These are phyloP conservation scores for Leucosporidium yakuticum DNA, from an alignment of 768 basidiomycete species.

Conservation along the genomic window DNA sequence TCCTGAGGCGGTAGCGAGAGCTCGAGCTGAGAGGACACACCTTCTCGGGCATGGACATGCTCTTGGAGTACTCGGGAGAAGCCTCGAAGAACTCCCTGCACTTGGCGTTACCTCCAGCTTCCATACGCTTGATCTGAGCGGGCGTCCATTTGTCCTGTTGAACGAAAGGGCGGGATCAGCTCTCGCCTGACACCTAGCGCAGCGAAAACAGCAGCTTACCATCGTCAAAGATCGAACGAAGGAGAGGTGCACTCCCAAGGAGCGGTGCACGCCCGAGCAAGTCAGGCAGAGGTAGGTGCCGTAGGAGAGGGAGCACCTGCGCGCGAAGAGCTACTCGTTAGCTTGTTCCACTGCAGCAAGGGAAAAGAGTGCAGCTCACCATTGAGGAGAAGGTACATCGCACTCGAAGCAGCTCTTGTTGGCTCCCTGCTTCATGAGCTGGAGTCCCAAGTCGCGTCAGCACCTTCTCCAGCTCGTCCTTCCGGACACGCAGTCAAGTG, in stretches of 20 bases:
- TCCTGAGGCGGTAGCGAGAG: not conserved
- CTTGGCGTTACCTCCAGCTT: constrained; percentile 81
- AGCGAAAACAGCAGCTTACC: not conserved
- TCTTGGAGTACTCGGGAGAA: constrained; percentile 62
- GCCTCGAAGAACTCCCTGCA: constrained; percentile 72
- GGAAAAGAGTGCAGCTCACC: too few relatives aligned
- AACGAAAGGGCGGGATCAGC: too few relatives aligned
- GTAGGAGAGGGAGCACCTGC: constrained; percentile 37
- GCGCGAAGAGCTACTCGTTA: constrained; percentile 28
- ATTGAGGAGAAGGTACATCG: not conserved
- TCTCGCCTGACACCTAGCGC: too few relatives aligned
- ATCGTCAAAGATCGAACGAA: constrained; percentile 28
- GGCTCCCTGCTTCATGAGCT: constrained; percentile 19
- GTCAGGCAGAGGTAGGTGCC: constrained; percentile 82
- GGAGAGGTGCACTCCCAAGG: constrained; percentile 84
- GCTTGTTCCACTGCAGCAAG: too few relatives aligned
- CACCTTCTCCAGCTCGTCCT: not conserved
- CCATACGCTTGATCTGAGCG: constrained; percentile 54
- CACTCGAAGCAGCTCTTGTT: constrained; percentile 33
- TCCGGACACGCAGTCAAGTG: not conserved
- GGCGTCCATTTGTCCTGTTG: constrained; percentile 35
- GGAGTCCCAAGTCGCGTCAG: not conserved
- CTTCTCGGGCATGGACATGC: constrained; percentile 61
- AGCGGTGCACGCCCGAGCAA: constrained; percentile 61
- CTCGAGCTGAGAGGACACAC: constrained; percentile 33